Conservation (phyloP, 139 green algal genomes). For the Chlamydomonas sp. region DNA sequence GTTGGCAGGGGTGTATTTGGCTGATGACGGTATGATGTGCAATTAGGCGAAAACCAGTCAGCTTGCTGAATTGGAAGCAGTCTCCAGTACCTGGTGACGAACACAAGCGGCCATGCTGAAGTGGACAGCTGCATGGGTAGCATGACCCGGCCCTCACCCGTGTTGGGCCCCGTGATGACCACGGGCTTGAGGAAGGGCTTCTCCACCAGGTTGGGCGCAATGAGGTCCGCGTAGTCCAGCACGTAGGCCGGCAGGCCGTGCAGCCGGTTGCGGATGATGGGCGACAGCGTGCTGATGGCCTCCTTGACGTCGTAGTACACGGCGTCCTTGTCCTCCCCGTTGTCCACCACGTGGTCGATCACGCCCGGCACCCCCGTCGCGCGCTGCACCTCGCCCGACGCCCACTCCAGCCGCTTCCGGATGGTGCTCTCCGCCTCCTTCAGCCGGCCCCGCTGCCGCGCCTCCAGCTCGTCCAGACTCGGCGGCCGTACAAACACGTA, state of each 20-base stretch:
- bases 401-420: constrained; percentile 61
- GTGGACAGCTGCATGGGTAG: not conserved
- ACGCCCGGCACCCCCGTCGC: not conserved
- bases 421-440: constrained; percentile 68
- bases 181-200: constrained; percentile 77
- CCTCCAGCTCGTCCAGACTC: constrained; percentile 64
- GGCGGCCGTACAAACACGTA: constrained; percentile 72
- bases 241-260: constrained; percentile 79
- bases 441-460: constrained; percentile 55
- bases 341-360: constrained; percentile 36
- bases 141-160: not conserved
- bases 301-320: constrained; percentile 68
- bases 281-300: constrained; percentile 69
- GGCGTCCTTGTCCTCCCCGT: not conserved
- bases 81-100: too few relatives aligned
- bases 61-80: too few relatives aligned
- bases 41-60: too few relatives aligned
- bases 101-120: too few relatives aligned
- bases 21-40: too few relatives aligned
- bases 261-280: constrained; percentile 81
- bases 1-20: too few relatives aligned
- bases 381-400: constrained; percentile 42
- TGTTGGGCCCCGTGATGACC: constrained; percentile 50
- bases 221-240: constrained; percentile 86
- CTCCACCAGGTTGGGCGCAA: constrained; percentile 81